These are phyloP conservation scores for Asterophora parasitica DNA, from an alignment of 768 basidiomycete species.

Conservation along the genomic window DNA sequence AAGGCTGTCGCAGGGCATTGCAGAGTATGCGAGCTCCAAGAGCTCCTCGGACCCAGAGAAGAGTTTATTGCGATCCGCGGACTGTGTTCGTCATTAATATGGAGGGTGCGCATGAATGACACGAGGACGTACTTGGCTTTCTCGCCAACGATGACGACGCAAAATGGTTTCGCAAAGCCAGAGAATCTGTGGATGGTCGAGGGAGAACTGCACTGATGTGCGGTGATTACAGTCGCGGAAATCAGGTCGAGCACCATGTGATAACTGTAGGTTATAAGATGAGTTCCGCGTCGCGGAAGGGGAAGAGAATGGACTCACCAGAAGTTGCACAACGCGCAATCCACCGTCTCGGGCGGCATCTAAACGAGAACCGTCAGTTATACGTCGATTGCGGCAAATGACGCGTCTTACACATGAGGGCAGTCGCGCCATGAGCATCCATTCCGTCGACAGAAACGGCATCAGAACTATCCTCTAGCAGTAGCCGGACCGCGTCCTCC, in stretches of 20 bases:
- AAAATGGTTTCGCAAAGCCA: slow-evolving; percentile 69
- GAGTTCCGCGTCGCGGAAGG: slow-evolving; percentile 5
- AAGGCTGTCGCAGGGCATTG: slow-evolving; percentile 35
- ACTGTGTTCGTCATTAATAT: slow-evolving; percentile 22
- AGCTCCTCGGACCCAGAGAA: slow-evolving; percentile 32
- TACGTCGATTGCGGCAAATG: slow-evolving; percentile 10
- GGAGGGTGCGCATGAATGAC: slow-evolving; percentile 8
- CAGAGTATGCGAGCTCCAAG: slow-evolving; percentile 32
- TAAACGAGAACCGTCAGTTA: slow-evolving; percentile 27
- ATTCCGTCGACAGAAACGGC: slow-evolving; percentile 67
- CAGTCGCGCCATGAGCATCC: slow-evolving; percentile 72
- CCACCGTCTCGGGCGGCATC: slow-evolving; percentile 76
- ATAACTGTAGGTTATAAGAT: slow-evolving; percentile 38
- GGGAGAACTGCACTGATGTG: slow-evolving; percentile 65
- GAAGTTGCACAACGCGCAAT: slow-evolving; percentile 56
- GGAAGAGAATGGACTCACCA: slow-evolving; percentile 42
- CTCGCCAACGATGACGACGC: slow-evolving; percentile 55
- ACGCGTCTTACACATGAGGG: slow-evolving; percentile 71
- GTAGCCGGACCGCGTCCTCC: slow-evolving; percentile 50
- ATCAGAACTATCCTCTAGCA: slow-evolving; percentile 61
- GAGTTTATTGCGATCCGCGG: slow-evolving; percentile 34
- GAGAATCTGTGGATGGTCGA: slow-evolving; percentile 56
- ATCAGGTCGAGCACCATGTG: slow-evolving; percentile 69
- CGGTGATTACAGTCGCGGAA: slow-evolving; percentile 68
- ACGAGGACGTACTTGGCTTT: slow-evolving; percentile 45